Conservation (phyloP, 306 rosid species). For the Malus fusca region DNA sequence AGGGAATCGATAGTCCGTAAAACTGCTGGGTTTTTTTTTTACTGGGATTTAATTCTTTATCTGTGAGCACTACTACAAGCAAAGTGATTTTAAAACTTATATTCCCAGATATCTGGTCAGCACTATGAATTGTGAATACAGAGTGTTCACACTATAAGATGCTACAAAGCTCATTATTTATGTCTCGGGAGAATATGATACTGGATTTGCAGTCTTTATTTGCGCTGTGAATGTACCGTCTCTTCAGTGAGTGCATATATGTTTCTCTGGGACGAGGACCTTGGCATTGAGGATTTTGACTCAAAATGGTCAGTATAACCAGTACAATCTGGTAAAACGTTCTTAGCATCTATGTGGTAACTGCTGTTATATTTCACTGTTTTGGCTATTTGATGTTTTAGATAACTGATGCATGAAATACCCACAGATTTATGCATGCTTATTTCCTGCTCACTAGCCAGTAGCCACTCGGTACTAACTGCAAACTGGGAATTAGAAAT, state of each 20-base stretch:
- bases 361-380: not conserved
- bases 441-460: not conserved
- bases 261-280: constrained; percentile 89
- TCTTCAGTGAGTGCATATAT: constrained; percentile 38
- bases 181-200: not conserved
- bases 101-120: not conserved
- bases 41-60: not conserved
- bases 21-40: not conserved
- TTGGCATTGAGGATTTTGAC: constrained; percentile 67
- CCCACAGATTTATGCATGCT: not conserved
- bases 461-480: not conserved
- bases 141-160: not conserved
- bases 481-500: not conserved
- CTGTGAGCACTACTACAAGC: not conserved
- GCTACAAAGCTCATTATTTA: not conserved
- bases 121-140: not conserved
- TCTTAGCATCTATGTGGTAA: not conserved
- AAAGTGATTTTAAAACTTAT: not conserved
- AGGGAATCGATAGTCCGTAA: constrained; percentile 36
- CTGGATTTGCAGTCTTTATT: not conserved
- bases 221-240: not conserved
- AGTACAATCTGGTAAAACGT: not conserved
- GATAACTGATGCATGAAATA: not conserved
- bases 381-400: not conserved
- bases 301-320: constrained; percentile 38